Base-by-base conservation (phyloP, 1,139 yeast species). In the Candida tetrigidarum region DNA sequence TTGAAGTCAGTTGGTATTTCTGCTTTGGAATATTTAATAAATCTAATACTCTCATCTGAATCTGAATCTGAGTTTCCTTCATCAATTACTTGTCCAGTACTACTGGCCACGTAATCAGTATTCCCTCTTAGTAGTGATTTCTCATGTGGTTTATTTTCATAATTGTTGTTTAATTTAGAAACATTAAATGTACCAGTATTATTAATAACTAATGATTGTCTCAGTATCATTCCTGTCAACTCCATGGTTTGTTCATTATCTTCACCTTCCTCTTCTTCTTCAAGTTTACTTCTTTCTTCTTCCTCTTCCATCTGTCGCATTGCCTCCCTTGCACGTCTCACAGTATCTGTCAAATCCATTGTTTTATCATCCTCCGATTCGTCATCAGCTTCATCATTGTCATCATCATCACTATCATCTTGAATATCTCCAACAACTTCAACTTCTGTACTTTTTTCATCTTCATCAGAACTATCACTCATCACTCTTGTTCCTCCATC, bases 401-500 rank as follows among this genome's bases (percentile, higher is more conserved):
- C 43, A n/a, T 44, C 43, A n/a, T 44, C 39, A 20, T 29, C 41
- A 14, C 27, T 14, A 18, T 35, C 42, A 43, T 36, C 15, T 16
- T 19, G 26, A 16, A 32, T 18, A 19, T 41, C 33, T 15, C 5
- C 23, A 37, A 25, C 23, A 8, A 11, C 15, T 10, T 25, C 22
- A 23, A 26, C 28, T 4, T 28, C 10, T 14, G 4, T 12, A 3
- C 3, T 18, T 5, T 32, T 22, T 10, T 32, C 25, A 5, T 16
- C 34, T 16, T 16, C 54, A 6, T 44, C 60, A 36, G 60, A 50
- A 42, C 62, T 50, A 45, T 57, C 59, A 19, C 45, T 40, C 18
- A 55, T 45, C 35, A 54, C 38, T 41, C 58, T 60, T 7, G 36
- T 33, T 12, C 29, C 38, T 4, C 29, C 38, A 25, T 25, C 37